These are phyloP conservation scores for Malassezia pachydermatis DNA, from an alignment of 1,284 basidiomycete species.

Conservation along the genomic window DNA sequence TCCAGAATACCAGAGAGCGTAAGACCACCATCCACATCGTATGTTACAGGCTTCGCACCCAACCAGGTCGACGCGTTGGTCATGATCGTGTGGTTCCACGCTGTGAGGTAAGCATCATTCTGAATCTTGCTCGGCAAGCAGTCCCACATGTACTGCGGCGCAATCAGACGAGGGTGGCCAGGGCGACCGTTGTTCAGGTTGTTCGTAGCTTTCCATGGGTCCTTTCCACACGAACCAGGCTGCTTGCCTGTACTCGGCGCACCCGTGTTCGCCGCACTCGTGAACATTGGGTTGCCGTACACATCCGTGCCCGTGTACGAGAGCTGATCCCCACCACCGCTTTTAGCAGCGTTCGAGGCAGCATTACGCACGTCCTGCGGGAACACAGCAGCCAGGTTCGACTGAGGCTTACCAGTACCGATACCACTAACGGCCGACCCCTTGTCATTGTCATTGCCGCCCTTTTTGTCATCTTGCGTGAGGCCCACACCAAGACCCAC, in stretches of 20 bases:
- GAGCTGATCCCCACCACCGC: constrained; percentile 61
- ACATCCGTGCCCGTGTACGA: constrained; percentile 57
- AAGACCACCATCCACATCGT: constrained; percentile 60
- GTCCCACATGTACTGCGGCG: constrained; percentile 81
- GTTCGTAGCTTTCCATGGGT: constrained; percentile 53
- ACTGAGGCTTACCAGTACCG: constrained; percentile 24
- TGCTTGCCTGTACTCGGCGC: constrained; percentile 20
- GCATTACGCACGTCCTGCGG: constrained; percentile 47
- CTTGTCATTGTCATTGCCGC: constrained; percentile 41
- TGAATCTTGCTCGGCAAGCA: constrained; percentile 67
- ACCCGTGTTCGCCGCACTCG: constrained; percentile 45
- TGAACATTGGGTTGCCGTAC: constrained; percentile 71
- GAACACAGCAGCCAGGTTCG: constrained; percentile 21
- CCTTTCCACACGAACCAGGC: constrained; percentile 18
- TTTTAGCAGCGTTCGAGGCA: constrained; percentile 57
- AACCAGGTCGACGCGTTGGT: constrained; percentile 69
- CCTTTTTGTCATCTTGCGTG: constrained; percentile 52
- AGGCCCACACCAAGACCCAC: constrained; percentile 60
- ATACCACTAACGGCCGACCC: constrained; percentile 40
- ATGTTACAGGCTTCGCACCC: constrained; percentile 56
- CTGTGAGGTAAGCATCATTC: constrained; percentile 71
- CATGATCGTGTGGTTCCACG: constrained; percentile 86
- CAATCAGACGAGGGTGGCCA: constrained; percentile 74
- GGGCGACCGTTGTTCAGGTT: constrained; percentile 60
- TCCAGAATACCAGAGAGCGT: constrained; percentile 78